Base-by-base conservation (phyloP, 768 basidiomycete species). In the Mycena venus region DNA sequence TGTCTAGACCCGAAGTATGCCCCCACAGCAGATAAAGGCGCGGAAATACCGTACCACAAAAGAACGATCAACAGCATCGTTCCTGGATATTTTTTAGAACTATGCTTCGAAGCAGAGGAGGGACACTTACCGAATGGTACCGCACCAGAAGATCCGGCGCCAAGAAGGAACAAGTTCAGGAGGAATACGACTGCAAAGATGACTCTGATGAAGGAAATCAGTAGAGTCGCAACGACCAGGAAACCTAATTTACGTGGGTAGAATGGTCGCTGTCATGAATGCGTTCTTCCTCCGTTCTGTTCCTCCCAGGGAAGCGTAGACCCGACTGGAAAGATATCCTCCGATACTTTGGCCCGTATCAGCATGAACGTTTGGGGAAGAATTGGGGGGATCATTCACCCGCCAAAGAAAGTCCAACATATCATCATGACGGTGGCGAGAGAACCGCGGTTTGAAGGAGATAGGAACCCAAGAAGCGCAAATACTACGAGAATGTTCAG, bases 381-480 rank as follows among this genome's bases (percentile, higher is more conserved):
- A 56, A n/a, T 25, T 23, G 1, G 64, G 29, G 51, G 38, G 14
- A 40, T 36, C 29, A 78, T 89, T 76, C 77, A 92, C 95, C 93
- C 87, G 83, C 96, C 96, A 79, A 99, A 99, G 77, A 98, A 86
- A 3, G 97, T 95, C 96, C 96, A 99, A 82, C 92, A 96, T 17
- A 99, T 90, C 88, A 98, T 91, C 92, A 98, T 95, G 55, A 97
- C 94, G 3, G 97, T 98, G 1, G 96, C 96, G 12, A 99, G 90
- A 4, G 96, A 94, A 29, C 98, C 98, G 25, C 98, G 93, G 79
- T 98, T 99, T 19, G 96, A 97, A 10, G 98, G 98, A 0, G 96
- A 97, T 31, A 99, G 89, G 87, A 99, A 9, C 96, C 98, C 81
- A 98, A 99, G 12, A 97, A 94, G 96, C 76, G 23, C 31, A 63